Evolutionary conservation across 345 rosid species (phyloP).

Genomic region (Eutrema heterophyllum): DNA sequence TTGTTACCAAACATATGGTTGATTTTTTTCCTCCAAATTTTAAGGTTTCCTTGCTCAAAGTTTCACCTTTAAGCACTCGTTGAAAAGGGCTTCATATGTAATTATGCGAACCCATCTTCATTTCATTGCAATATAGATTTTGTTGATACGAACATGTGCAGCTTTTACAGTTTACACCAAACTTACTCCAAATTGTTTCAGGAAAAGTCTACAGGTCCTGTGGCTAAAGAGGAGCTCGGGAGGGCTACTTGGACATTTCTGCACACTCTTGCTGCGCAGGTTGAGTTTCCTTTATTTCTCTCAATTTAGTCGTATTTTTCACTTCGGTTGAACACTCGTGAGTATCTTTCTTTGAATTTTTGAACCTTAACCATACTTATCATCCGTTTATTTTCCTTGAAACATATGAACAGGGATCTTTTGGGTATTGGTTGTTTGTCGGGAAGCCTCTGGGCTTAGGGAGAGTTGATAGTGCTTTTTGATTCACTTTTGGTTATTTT

Average conservation of each 20-base stretch:
- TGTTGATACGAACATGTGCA: neutral
- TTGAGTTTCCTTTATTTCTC: constrained; percentile 15
- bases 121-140: neutral
- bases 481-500: neutral
- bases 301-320: neutral
- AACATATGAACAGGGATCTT: neutral
- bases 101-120: neutral
- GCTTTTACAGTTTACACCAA: neutral
- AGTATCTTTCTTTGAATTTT: neutral
- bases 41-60: neutral
- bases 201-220: constrained; percentile 63
- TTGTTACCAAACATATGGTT: neutral
- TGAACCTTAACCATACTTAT: neutral
- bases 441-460: neutral
- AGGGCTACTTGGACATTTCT: constrained; percentile 96
- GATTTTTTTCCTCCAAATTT: neutral
- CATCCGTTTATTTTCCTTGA: neutral
- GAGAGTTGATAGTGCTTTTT: neutral
- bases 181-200: constrained; percentile 14
- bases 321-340: neutral
- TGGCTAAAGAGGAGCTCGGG: constrained; percentile 89
- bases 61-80: neutral
- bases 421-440: neutral
- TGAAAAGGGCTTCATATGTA: neutral
- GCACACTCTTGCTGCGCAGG: constrained; percentile 97